Evolutionary conservation across 805 yeast species (phyloP).

Genomic region (Candida ortonii): DNA sequence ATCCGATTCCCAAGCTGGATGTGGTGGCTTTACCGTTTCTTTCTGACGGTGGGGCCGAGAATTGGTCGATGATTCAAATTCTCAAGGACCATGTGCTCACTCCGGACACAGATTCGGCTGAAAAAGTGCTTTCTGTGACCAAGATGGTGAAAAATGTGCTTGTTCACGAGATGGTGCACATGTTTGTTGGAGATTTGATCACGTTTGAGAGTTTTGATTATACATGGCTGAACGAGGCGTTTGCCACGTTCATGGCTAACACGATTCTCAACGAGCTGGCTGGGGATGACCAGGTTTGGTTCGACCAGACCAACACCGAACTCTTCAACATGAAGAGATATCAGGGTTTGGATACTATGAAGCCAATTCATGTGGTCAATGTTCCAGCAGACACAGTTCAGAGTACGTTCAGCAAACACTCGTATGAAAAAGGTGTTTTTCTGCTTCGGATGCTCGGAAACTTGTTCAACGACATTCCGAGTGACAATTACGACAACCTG

Average conservation of each 20-base stretch:
- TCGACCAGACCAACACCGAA: slow-evolving; percentile 28
- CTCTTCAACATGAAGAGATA: slow-evolving; percentile 31
- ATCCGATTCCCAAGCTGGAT: slow-evolving; percentile 65
- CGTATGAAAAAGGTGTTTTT: slow-evolving; percentile 61
- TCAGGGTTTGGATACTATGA: slow-evolving; percentile 34
- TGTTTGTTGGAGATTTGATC: slow-evolving; percentile 72
- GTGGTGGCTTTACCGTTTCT: slow-evolving; percentile 67
- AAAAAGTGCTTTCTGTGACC: slow-evolving; percentile 17
- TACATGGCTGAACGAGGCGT: slow-evolving; percentile 74
- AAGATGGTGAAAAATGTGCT: slow-evolving; percentile 49
- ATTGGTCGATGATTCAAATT: slow-evolving; percentile 66
- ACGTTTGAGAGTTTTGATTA: slow-evolving; percentile 66
- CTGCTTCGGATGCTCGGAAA: slow-evolving; percentile 51
- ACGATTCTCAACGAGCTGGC: slow-evolving; percentile 31
- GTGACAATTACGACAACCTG: slow-evolving; percentile 31
- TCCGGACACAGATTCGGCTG: slow-evolving; percentile 30
- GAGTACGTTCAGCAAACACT: slow-evolving; percentile 46
- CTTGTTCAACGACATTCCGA: slow-evolving; percentile 33
- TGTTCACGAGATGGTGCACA: slow-evolving; percentile 74
- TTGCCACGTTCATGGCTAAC: slow-evolving; percentile 69
- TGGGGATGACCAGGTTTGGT: slow-evolving; percentile 34
- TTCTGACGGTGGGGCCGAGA: slow-evolving; percentile 79
- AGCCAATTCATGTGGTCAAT: slow-evolving; percentile 38
- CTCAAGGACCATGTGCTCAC: slow-evolving; percentile 49
- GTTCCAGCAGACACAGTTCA: slow-evolving; percentile 38